A percentile compares a stretch with the other conserved stretches of the same genome.
Conservation (phyloP, 1,139 yeast genomes). For the Debaryomyces coudertii region DNA sequence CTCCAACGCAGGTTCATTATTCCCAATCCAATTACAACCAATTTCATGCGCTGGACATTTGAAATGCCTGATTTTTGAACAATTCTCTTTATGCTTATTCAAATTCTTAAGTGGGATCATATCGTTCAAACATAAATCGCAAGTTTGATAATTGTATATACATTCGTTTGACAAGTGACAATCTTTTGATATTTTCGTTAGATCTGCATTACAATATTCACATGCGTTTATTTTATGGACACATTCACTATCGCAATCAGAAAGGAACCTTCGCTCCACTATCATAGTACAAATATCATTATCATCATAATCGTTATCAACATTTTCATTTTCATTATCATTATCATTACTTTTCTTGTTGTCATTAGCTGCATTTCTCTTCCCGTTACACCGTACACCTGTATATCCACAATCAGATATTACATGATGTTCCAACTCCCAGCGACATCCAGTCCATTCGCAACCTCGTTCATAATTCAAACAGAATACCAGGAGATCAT, state of each 20-base stretch:
- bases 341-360: constrained; percentile 7
- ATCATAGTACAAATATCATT: constrained; percentile 20
- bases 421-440: constrained; percentile 61
- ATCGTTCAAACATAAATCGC: constrained; percentile 46
- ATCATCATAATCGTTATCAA: constrained; percentile 9
- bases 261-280: constrained; percentile 28
- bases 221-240: constrained; percentile 44
- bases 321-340: constrained; percentile 9
- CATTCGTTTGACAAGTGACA: constrained; percentile 46
- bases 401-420: constrained; percentile 53
- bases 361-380: constrained; percentile 14
- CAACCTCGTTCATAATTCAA: constrained; percentile 60
- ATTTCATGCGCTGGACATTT: constrained; percentile 45
- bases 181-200: constrained; percentile 35
- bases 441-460: constrained; percentile 57
- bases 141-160: constrained; percentile 39
- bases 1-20: constrained; percentile 42
- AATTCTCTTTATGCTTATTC: constrained; percentile 38
- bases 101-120: constrained; percentile 40
- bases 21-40: constrained; percentile 48
- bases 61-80: constrained; percentile 35
- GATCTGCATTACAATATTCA: constrained; percentile 37
- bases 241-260: constrained; percentile 22
- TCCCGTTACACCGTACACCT: constrained; percentile 48
- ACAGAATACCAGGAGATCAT: constrained; percentile 62